Evolutionary conservation across 805 yeast species (phyloP), one percentile per base, ranked within the genome.

Genomic region (Metschnikowia henanensis): DNA sequence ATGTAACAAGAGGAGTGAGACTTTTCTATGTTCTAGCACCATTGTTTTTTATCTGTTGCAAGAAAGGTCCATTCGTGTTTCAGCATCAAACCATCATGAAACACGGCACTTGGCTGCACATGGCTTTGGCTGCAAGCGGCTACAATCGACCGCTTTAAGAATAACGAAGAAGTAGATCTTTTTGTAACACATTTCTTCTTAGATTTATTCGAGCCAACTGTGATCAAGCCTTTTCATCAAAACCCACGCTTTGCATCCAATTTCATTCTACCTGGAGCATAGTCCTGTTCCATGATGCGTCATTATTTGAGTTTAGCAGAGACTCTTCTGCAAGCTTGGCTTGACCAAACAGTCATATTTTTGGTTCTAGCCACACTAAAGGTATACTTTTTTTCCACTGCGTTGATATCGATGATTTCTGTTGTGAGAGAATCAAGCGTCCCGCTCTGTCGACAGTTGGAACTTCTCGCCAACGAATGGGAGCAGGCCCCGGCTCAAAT

Each of bases 331-430:
- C 94, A 87, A 55, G 61, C 77, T 7, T 80, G 86, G 80, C 56
- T 87, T 17, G 86, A 88, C 57, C 76, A 80, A 45, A 79, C 77
- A 56, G 75, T 95, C 0, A 46, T 90, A 1, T 56, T 79, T 1
- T 45, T 83, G 12, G 51, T 79, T 0, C 59, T 92, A 2, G 68
- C 84, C 8, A 65, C 81, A 1, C 49, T 87, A 3, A 89, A 89
- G 55, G 54, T 91, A 2, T 52, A 70, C 3, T 58, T 90, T 1
- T 86, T 90, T 54, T 66, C 73, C 16, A 58, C 50, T 4, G 68
- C 84, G 0, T 54, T 88, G 1, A 39, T 58, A 12, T 46, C 66
- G 51, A 57, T 7, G 59, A 65, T 9, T 69, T 80, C 3, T 57
- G 70, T 48, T 34, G 49, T 1, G 59, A 72, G 41, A 64, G 80